Percentiles rank a stretch among this genome's conserved stretches.
These are phyloP conservation scores for Leavenworthia alabamica DNA, from an alignment of 345 rosid genomes.

Conservation along the genomic window DNA sequence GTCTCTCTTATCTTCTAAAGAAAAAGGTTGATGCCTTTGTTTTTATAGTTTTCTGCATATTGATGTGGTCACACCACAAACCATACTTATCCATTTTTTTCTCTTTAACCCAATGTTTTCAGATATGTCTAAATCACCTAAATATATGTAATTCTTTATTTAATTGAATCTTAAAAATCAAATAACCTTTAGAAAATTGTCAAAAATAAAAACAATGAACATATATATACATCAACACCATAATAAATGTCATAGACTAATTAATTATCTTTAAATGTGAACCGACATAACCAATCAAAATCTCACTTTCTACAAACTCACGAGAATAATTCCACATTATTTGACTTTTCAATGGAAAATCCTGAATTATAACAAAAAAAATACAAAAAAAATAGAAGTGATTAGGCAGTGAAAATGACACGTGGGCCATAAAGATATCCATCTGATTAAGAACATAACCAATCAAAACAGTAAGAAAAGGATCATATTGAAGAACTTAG, in stretches of 20 bases:
- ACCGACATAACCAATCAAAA: slow-evolving; percentile 9
- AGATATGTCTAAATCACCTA: not conserved
- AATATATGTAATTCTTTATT: not conserved
- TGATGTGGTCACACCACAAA: slow-evolving; percentile 28
- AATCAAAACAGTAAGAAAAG: slow-evolving; percentile 34
- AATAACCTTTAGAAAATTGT: not conserved
- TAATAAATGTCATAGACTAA: not conserved
- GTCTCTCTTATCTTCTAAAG: slow-evolving; percentile 28
- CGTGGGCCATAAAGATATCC: slow-evolving; percentile 45
- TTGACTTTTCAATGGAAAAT: slow-evolving; percentile 6
- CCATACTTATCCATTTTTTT: slow-evolving; percentile 15
- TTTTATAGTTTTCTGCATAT: slow-evolving; percentile 23
- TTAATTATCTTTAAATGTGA: not conserved
- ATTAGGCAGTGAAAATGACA: slow-evolving; percentile 6
- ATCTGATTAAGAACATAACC: slow-evolving; percentile 37
- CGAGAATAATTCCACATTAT: not conserved
- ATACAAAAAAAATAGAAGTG: not conserved
- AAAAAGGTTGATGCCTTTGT: slow-evolving; percentile 29
- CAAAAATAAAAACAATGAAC: not conserved
- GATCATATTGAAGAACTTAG: slow-evolving; percentile 38
- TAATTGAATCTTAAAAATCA: no score
- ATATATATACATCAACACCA: not conserved
- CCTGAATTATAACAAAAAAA: not conserved
- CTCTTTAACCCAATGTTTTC: not conserved
- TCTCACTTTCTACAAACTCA: slow-evolving; percentile 10